Conservation (phyloP, 805 yeast genomes). For the Candida golubevii region DNA sequence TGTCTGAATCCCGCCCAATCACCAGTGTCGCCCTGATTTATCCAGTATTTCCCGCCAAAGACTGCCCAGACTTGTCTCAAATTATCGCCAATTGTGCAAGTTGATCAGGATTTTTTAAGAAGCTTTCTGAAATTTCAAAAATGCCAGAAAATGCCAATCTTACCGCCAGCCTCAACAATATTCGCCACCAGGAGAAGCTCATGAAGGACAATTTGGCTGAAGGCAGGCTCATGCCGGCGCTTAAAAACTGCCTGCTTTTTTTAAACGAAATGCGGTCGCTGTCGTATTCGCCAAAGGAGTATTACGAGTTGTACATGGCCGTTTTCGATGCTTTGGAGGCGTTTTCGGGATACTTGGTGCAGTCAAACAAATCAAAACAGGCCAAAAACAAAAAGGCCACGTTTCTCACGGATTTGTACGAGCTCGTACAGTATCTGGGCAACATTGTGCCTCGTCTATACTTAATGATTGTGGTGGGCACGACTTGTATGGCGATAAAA, state of each 20-base stretch:
- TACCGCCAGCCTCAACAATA: constrained; percentile 31
- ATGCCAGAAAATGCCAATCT: constrained; percentile 12
- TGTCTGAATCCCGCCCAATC: too few species aligned
- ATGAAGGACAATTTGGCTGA: constrained; percentile 76
- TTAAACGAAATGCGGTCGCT: constrained; percentile 78
- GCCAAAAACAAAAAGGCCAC: constrained; percentile 23
- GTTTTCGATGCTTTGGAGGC: constrained; percentile 77
- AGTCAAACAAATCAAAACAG: constrained; percentile 64
- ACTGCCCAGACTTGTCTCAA: too few species aligned
- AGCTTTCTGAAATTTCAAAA: background rate
- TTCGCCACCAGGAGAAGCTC: constrained; percentile 64
- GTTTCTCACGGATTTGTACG: constrained; percentile 80
- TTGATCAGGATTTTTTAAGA: too few species aligned
- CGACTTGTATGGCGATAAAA: constrained; percentile 73
- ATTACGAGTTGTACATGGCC: constrained; percentile 84
- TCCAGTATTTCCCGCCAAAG: too few species aligned
- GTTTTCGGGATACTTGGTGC: constrained; percentile 60
- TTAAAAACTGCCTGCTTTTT: constrained; percentile 81
- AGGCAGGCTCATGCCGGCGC: constrained; percentile 72
- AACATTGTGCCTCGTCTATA: constrained; percentile 89
- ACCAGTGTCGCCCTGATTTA: too few species aligned
- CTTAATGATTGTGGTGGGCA: constrained; percentile 92
- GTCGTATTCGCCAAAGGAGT: constrained; percentile 77
- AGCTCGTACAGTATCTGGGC: constrained; percentile 91
- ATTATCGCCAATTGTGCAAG: too few species aligned